A percentile compares a stretch with the other conserved stretches of the same genome.
phyloP scores from a whole-genome alignment of 768 basidiomycete species.

The Termitomyces sp. region DNA sequence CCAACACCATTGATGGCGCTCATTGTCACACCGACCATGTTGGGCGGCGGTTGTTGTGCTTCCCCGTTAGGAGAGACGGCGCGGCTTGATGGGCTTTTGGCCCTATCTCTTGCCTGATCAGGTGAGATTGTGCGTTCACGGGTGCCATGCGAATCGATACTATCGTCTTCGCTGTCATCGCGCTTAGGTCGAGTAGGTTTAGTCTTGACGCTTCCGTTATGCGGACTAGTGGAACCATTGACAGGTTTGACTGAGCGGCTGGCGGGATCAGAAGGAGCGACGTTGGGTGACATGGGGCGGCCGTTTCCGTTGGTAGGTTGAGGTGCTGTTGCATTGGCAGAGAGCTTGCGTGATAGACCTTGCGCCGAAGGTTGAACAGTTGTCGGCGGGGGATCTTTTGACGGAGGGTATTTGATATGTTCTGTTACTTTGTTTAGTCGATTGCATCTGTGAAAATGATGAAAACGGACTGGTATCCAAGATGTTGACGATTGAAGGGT shows the following conservation, averaged over 20 bases:
- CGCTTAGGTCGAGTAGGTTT: conserved; percentile 51
- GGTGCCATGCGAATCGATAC: conserved; percentile 32
- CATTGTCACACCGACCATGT: conserved; percentile 55
- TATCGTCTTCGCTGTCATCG: conserved; percentile 55
- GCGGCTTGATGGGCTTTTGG: conserved; percentile 61
- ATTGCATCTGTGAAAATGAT: neutral
- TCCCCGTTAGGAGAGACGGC: conserved; percentile 55
- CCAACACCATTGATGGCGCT: conserved; percentile 38
- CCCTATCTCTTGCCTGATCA: conserved; percentile 33
- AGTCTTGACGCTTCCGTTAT: conserved; percentile 42
- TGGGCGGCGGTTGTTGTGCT: conserved; percentile 36
- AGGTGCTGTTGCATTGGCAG: conserved; percentile 29
- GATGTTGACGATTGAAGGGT: conserved; percentile 80
- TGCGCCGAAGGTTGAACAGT: conserved; percentile 10
- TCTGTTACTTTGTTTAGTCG: conserved; percentile 15
- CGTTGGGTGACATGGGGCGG: conserved; percentile 68
- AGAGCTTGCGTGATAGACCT: conserved; percentile 41
- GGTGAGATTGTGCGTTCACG: conserved; percentile 56
- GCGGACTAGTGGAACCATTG: conserved; percentile 39
- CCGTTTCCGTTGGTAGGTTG: conserved; percentile 26
- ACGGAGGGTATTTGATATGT: conserved; percentile 23
- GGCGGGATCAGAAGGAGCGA: conserved; percentile 47
- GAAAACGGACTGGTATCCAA: conserved; percentile 85
- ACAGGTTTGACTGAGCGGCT: conserved; percentile 41
- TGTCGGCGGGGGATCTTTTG: conserved; percentile 18